Evolutionary conservation across 164 flowering plant species (phyloP).

Genomic region (Platanus orientalis): DNA sequence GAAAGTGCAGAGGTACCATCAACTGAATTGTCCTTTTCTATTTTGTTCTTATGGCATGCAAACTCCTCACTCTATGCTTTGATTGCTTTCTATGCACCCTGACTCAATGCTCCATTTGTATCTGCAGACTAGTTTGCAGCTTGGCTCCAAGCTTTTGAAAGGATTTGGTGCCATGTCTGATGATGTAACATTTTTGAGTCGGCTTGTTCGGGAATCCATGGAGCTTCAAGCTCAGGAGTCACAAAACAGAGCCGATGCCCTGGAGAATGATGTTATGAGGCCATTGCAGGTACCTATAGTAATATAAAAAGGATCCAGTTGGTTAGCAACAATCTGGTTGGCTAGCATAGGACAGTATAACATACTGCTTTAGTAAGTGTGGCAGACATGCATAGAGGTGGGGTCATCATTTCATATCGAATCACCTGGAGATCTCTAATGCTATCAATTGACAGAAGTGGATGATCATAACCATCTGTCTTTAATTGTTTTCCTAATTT

Average conservation of each 20-base stretch:
- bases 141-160: slow-evolving; percentile 87
- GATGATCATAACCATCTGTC: background rate
- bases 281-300: slow-evolving; percentile 66
- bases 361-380: background rate
- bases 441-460: background rate
- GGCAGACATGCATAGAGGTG: background rate
- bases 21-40: background rate
- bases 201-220: slow-evolving; percentile 86
- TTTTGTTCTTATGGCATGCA: background rate
- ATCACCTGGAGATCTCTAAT: background rate
- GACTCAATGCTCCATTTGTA: slow-evolving; percentile 4
- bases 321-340: background rate
- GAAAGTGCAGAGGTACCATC: slow-evolving; percentile 76
- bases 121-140: slow-evolving; percentile 90
- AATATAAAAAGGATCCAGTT: background rate
- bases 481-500: background rate
- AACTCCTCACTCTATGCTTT: too few species aligned
- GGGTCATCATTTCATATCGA: background rate
- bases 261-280: slow-evolving; percentile 53
- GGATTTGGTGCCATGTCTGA: slow-evolving; percentile 97
- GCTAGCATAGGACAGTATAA: background rate
- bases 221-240: slow-evolving; percentile 79
- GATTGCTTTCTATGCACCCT: background rate
- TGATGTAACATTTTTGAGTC: slow-evolving; percentile 79
- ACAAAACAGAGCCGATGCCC: slow-evolving; percentile 34